Evolutionary conservation across 2,329 filamentous ascomycete species (phyloP), one percentile per base, ranked within the genome.

Genomic region (Chrysoporthe deuterocubensis): DNA sequence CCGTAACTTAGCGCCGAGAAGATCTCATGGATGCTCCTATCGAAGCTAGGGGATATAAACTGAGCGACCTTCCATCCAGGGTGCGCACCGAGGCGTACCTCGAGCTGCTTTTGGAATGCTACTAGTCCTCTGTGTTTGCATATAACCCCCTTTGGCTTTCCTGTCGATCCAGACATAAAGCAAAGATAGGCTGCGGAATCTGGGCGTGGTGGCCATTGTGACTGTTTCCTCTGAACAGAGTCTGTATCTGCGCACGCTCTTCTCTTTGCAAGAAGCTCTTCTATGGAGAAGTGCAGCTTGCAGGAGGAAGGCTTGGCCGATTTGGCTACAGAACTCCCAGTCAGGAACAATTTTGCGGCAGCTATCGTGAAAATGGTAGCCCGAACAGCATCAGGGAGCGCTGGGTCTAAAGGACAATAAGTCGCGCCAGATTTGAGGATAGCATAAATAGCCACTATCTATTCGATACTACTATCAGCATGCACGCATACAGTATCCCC

Each of bases 141-240:
- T 18, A 11, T 8, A 1, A 54, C 50, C 50, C 3, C 50, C 18
- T 54, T 84, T 0, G 81, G 81, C 2, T 71, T 74, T 2, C 82
- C 81, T 1, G 81, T 82, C 5, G 78, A 78, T 0, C 81, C 81
- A 1, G 80, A 83, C 0, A 82, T 84, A 67, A 82, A 83, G 59
- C 78, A 79, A 0, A 83, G 40, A 65, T 81, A 84, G 0, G 80
- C 80, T 21, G 21, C 3, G 16, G 8, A 8, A 13, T 52, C 48
- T 26, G 48, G 48, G 21, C 48, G 48, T 11, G 48, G 18, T 52
- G 48, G 16, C 16, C 26, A 26, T 26, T 26, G 26, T 26, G 26
- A 26, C 26, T 26, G 26, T 26, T 26, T 26, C 26, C 26, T 26
- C 26, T 26, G 26, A 26, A 26, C 26, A 26, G 0, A 26, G 26